phyloP scores from a whole-genome alignment of 306 rosid genomes.

The Styphnolobium japonicum region DNA sequence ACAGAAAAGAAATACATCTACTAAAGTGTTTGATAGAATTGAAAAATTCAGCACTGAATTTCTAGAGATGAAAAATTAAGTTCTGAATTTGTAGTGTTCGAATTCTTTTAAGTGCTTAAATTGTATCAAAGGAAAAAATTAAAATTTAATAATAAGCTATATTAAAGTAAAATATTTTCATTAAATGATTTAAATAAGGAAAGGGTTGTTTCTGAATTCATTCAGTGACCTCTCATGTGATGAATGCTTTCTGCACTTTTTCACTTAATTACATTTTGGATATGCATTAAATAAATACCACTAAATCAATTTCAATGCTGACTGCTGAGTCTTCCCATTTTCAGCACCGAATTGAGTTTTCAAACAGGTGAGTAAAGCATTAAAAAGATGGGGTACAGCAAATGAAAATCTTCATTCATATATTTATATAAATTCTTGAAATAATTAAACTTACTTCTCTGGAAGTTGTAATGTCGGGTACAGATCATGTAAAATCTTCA shows the following conservation, averaged over 20 bases:
- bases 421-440: slow-evolving; percentile 1
- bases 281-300: not conserved
- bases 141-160: no score
- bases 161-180: not conserved
- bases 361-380: slow-evolving; percentile 5
- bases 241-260: not conserved
- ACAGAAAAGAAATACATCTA: no score
- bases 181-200: not conserved
- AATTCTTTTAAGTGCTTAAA: no score
- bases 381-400: not conserved
- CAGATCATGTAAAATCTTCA: slow-evolving; percentile 45
- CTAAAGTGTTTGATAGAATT: no score
- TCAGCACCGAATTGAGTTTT: not conserved
- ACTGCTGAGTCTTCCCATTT: not conserved
- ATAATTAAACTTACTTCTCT: slow-evolving; percentile 49
- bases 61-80: no score
- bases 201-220: not conserved
- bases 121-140: no score
- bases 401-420: not conserved
- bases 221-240: not conserved
- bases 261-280: not conserved
- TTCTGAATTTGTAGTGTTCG: no score
- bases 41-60: no score
- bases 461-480: slow-evolving; percentile 63
- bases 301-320: not conserved